Conservation (phyloP, 78 protist genomes). For the Neovahlkampfia damariscottae region DNA sequence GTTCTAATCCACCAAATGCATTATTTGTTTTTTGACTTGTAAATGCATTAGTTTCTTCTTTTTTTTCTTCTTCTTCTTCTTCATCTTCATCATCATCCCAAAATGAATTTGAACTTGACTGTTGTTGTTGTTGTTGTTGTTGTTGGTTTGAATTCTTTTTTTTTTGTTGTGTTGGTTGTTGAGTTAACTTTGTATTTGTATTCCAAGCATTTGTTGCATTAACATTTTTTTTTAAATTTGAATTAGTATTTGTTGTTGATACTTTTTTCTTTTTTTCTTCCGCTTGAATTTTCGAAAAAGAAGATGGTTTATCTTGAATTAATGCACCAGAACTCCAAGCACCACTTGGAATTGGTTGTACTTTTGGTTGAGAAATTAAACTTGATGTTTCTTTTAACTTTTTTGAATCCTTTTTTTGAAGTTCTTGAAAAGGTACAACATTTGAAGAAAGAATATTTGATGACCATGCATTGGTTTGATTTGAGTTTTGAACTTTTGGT, state of each 20-base stretch:
- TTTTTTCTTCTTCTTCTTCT: no score
- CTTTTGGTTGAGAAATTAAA: not conserved
- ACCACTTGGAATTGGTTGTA: no score
- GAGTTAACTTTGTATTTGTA: not conserved
- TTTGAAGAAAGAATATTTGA: not conserved
- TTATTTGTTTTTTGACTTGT: not conserved
- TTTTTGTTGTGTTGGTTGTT: not conserved
- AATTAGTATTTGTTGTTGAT: no score
- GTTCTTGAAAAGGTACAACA: not conserved
- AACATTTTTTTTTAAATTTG: no score
- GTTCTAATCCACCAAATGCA: not conserved
- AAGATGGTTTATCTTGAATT: no score
- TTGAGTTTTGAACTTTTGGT: not conserved
- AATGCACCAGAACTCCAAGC: no score
- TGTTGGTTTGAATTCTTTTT: not conserved
- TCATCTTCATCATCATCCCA: no score
- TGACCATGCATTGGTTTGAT: not conserved
- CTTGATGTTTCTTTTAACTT: not conserved
- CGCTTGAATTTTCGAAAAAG: no score
- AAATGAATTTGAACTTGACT: not conserved
- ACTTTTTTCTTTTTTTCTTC: no score
- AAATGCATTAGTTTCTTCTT: not conserved
- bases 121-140: not conserved
- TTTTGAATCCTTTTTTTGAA: not conserved
- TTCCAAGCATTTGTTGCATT: no score